A percentile compares a stretch with the other conserved stretches of the same genome.
Conservation (phyloP, 148 eudicot species). For the Rhododendron williamsianum region DNA sequence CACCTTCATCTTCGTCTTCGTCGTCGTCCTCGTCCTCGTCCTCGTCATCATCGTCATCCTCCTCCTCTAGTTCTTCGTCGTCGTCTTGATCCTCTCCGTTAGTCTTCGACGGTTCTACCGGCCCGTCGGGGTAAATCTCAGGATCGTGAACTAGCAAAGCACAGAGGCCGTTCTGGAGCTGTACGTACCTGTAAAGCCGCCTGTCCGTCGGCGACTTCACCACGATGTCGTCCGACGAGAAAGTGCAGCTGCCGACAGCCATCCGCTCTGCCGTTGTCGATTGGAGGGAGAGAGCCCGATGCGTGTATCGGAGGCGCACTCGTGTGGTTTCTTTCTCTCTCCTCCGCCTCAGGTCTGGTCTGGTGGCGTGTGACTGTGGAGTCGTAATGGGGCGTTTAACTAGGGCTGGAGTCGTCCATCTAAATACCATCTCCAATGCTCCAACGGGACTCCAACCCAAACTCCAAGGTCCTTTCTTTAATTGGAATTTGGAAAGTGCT, state of each 20-base stretch:
- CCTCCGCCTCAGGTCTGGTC: not conserved
- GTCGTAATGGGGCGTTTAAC: not conserved
- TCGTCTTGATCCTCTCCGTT: conserved; percentile 18
- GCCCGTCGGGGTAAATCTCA: conserved; percentile 47
- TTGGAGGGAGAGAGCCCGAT: not conserved
- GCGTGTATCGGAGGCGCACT: not conserved
- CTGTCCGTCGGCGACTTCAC: conserved; percentile 70
- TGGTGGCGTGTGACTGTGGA: not conserved
- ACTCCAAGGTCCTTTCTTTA: not conserved
- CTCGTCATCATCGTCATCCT: conserved; percentile 17
- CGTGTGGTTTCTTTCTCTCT: not conserved
- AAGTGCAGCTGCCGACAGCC: conserved; percentile 37
- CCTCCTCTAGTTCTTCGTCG: conserved; percentile 29
- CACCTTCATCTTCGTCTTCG: conserved; percentile 29
- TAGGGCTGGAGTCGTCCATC: not conserved
- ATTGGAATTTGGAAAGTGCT: not conserved
- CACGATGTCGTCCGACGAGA: conserved; percentile 62
- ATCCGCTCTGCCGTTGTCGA: conserved; percentile 13
- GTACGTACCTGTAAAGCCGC: conserved; percentile 62
- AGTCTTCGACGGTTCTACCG: not conserved
- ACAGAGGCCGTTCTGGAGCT: conserved; percentile 69
- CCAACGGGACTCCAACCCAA: not conserved
- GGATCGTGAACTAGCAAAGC: conserved; percentile 90
- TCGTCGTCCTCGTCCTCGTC: conserved; percentile 28
- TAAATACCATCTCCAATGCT: not conserved